Evolutionary conservation across 495 filamentous ascomycete genomes (phyloP), one percentile per base, ranked within the genome.

Genomic region (Podospora fimiseda): DNA sequence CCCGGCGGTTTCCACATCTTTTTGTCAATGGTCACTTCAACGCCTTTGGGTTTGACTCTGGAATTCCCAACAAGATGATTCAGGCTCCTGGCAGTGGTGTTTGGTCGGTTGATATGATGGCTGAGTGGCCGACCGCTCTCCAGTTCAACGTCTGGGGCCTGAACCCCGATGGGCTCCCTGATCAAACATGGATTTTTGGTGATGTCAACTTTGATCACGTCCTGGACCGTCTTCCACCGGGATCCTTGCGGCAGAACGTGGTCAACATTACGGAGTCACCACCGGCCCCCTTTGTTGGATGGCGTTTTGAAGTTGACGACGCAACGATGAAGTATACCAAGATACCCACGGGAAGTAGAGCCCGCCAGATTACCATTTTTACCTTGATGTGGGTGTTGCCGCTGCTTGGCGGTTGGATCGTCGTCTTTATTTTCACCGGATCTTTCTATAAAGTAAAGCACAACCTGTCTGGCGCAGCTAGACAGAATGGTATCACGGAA

Each of bases 21-120:
- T 85, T 78, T 57, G 70, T 82, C 49, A 78, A 86, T 37, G 84
- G 84, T 0, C 71, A 75, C 2, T 87, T 79, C 62, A 87, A 87
- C 50, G 66, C 80, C 36, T 86, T 78, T 43, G 82, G 84, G 20
- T 86, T 77, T 56, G 84, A 87, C 65, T 68, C 74, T 9, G 84
- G 84, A 0, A 52, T 85, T 22, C 59, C 72, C 8, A 82, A 83
- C 51, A 57, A 70, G 19, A 73, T 82, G 56, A 63, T 70, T 18
- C 76, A 80, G 52, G 66, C 24, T 5, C 22, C 39, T 24, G 63
- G 60, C 0, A 74, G 78, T 55, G 79, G 80, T 9, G 62, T 68
- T 16, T 87, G 84, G 84, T 73, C 79, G 24, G 77, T 75, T 52
- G 69, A 79, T 36, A 74, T 84, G 42, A 76, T 83, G 75, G 67